Evolutionary conservation across 352 stramenopile species (phyloP).

Genomic region (Phytophthora brassicae): DNA sequence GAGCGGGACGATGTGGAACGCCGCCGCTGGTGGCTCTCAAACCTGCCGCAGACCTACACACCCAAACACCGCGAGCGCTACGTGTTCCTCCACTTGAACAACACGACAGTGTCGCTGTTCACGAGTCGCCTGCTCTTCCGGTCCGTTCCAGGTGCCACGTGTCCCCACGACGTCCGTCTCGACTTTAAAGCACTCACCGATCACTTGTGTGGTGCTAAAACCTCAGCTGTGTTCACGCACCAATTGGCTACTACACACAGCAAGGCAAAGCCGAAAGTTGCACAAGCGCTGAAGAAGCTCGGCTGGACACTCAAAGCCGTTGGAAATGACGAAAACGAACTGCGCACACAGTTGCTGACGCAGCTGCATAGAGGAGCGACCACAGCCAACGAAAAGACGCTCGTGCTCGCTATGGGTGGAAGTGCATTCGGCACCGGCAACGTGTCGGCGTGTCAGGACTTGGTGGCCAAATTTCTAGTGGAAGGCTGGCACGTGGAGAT

Average conservation of each 20-base stretch:
- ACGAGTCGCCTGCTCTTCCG: conserved; percentile 18
- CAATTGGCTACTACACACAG: conserved; percentile 17
- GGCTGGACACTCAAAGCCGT: conserved; percentile 14
- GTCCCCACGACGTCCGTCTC: conserved; percentile 17
- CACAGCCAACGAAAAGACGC: conserved; percentile 5
- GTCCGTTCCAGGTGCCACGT: conserved; percentile 3
- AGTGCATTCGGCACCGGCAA: conserved; percentile 3
- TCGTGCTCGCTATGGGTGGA: conserved; percentile 10
- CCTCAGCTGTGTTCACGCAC: conserved; percentile 6
- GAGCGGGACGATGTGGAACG: conserved; percentile 23
- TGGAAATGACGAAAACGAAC: conserved; percentile 9
- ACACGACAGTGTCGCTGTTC: conserved; percentile 7
- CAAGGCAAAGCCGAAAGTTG: conserved; percentile 16
- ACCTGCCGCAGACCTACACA: conserved; percentile 16
- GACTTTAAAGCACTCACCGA: conserved; percentile 20
- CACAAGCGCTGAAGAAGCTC: conserved; percentile 13
- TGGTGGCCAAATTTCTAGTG: conserved; percentile 21
- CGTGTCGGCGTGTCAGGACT: conserved; percentile 15
- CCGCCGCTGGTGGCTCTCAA: conserved; percentile 15
- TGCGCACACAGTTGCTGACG: conserved; percentile 14
- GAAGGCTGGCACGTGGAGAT: conserved; percentile 26
- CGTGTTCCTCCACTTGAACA: conserved; percentile 27
- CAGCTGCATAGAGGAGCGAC: conserved; percentile 13
- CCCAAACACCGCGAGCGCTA: conserved; percentile 20
- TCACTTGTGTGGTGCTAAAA: conserved; percentile 11